phyloP scores from a whole-genome alignment of 345 rosid genomes.

The Hypericum perforatum region DNA sequence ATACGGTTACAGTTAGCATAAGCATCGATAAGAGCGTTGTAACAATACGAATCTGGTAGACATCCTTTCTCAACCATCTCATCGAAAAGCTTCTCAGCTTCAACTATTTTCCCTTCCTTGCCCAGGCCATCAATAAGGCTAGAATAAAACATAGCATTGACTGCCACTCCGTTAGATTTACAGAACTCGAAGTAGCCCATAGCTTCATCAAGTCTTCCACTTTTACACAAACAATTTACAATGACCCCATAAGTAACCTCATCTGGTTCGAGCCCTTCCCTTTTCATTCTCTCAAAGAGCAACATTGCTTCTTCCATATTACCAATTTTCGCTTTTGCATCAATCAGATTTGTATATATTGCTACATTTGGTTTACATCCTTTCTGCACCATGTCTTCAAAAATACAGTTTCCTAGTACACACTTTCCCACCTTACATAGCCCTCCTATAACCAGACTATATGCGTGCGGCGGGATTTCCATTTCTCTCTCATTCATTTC shows the following conservation, averaged over 20 bases:
- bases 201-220: constrained; percentile 68
- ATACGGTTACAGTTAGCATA: constrained; percentile 48
- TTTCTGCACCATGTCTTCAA: constrained; percentile 49
- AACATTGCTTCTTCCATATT: constrained; percentile 52
- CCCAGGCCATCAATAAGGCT: constrained; percentile 81
- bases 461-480: constrained; percentile 67
- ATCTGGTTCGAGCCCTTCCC: constrained; percentile 54
- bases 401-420: constrained; percentile 56
- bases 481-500: constrained; percentile 76
- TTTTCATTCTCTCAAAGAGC: constrained; percentile 70
- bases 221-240: constrained; percentile 67
- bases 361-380: constrained; percentile 62
- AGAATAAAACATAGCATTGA: constrained; percentile 64
- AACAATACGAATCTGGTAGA: constrained; percentile 66
- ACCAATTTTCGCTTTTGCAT: constrained; percentile 61
- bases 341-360: constrained; percentile 69
- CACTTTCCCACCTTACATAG: constrained; percentile 68
- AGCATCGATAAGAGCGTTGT: constrained; percentile 69
- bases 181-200: constrained; percentile 40
- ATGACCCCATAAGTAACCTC: constrained; percentile 66
- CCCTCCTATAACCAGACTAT: constrained; percentile 70
- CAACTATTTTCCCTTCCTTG: constrained; percentile 68
- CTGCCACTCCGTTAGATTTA: constrained; percentile 33
- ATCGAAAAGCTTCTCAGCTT: constrained; percentile 66
- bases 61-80: constrained; percentile 63